Evolutionary conservation across 2,329 filamentous ascomycete species (phyloP), one percentile per base, ranked within the genome.

Genomic region (Penicillium sp.): DNA sequence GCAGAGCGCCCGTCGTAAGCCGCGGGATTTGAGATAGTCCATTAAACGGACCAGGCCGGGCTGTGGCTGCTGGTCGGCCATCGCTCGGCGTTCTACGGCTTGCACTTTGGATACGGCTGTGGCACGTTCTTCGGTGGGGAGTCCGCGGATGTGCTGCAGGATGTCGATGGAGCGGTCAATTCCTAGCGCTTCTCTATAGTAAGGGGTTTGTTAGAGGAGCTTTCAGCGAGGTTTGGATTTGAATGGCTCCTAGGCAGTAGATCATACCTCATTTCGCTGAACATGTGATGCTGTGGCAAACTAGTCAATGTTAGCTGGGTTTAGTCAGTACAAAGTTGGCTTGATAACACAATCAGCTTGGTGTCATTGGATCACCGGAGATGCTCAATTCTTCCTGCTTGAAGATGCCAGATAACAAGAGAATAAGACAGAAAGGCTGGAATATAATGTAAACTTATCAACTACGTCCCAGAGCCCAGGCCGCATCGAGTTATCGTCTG

Each of bases 271-370:
- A 98, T 97, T 64, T 94, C 79, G 19, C 72, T 69, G 71, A 97
- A 97, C 91, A 97, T 98, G 77, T 95, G 88, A 60, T 86, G 93
- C 70, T 97, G 91, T 0, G 91, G 91, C 51, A 90, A 74, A 66
- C 89, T 95, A 15, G 40, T 15, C 34, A 12, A 42, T 13, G 51
- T 62, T 42, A 61, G 57, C 37, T 12, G 26, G 2, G 39, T 21
- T 29, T 17, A 21, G 33, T 26, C 12, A 31, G 45, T 22, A n/a
- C 35, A 19, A 26, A 8, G 3, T 35, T 35, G 6, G 9, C 9
- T 35, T 24, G 4, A 9, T 24, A 9, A 24, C 21, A 34, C 4
- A 2, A 29, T 49, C 37, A 38, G 37, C 19, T 45, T 39, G 7
- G 6, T 29, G 21, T 41, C 19, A 38, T 33, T 12, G 13, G 29